A percentile compares a stretch with the other conserved stretches of the same genome.
Conservation (phyloP, 495 filamentous ascomycete species). For the Penicillium desertorum region DNA sequence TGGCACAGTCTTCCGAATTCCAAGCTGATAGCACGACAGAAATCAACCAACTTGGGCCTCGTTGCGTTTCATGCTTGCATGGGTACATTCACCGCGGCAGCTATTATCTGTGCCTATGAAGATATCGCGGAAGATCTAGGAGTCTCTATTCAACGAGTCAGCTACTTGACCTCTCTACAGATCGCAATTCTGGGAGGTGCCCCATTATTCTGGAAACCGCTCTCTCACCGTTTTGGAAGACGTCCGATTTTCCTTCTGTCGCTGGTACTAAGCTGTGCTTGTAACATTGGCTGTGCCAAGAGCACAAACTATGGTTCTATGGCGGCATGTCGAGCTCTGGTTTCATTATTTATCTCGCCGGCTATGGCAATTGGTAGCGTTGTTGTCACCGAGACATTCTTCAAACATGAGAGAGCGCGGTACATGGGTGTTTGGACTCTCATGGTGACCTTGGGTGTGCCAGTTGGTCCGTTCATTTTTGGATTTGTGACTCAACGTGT, state of each 20-base stretch:
- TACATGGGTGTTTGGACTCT: slow-evolving; percentile 59
- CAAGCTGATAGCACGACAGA: slow-evolving; percentile 34
- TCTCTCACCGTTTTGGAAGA: slow-evolving; percentile 54
- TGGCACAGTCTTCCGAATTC: background rate
- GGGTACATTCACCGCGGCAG: slow-evolving; percentile 56
- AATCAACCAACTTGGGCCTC: slow-evolving; percentile 52
- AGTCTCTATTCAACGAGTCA: slow-evolving; percentile 43
- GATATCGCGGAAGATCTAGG: slow-evolving; percentile 46
- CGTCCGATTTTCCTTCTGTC: slow-evolving; percentile 54
- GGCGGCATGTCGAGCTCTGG: slow-evolving; percentile 50
- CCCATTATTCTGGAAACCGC: slow-evolving; percentile 55
- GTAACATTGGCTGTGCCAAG: slow-evolving; percentile 48
- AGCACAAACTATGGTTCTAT: slow-evolving; percentile 43
- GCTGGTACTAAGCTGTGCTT: slow-evolving; percentile 42
- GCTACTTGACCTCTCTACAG: slow-evolving; percentile 53
- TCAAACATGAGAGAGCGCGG: slow-evolving; percentile 46
- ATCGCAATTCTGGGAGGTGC: slow-evolving; percentile 53
- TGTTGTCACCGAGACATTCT: slow-evolving; percentile 54
- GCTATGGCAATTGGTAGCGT: slow-evolving; percentile 56
- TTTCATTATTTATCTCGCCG: slow-evolving; percentile 54
- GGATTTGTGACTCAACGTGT: slow-evolving; percentile 49
- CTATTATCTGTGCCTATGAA: slow-evolving; percentile 54
- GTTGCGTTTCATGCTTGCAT: slow-evolving; percentile 58
- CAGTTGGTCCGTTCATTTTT: slow-evolving; percentile 49
- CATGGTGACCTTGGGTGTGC: slow-evolving; percentile 55